These are phyloP conservation scores for Ligustrum vulgare DNA, from an alignment of 257 asterid genomes.

Conservation along the genomic window DNA sequence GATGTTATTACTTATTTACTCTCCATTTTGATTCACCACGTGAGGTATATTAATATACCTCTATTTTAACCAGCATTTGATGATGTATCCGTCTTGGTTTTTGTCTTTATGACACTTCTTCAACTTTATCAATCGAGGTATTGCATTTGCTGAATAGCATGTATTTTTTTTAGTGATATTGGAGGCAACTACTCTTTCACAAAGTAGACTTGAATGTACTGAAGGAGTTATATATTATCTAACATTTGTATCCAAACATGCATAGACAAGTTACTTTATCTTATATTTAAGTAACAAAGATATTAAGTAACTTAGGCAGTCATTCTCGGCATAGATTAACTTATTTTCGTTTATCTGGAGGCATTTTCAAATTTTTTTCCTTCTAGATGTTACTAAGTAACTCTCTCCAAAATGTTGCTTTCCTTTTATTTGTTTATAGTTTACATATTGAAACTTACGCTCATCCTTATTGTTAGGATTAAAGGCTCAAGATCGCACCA, in stretches of 20 bases:
- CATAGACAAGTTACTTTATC: neutral
- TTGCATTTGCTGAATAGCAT: neutral
- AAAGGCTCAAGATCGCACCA: no score
- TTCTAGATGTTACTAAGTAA: neutral
- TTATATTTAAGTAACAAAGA: neutral
- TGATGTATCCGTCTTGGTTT: neutral
- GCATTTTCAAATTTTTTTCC: neutral
- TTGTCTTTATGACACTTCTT: no score
- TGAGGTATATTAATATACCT: neutral
- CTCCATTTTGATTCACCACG: neutral
- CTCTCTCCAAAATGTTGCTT: neutral
- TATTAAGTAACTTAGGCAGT: neutral
- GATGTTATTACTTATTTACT: neutral
- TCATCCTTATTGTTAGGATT: slow-evolving; percentile 15
- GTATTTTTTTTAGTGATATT: neutral
- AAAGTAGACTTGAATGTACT: neutral
- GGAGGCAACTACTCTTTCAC: neutral
- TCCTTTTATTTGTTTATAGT: neutral
- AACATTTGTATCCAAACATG: neutral
- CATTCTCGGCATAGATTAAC: neutral
- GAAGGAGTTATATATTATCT: neutral
- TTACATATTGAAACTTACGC: neutral
- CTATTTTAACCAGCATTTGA: neutral
- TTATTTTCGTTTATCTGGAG: neutral
- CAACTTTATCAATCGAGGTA: no score